These are phyloP conservation scores for Cucurbitaria berberidis DNA, from an alignment of 2,329 filamentous ascomycete genomes.

Conservation along the genomic window DNA sequence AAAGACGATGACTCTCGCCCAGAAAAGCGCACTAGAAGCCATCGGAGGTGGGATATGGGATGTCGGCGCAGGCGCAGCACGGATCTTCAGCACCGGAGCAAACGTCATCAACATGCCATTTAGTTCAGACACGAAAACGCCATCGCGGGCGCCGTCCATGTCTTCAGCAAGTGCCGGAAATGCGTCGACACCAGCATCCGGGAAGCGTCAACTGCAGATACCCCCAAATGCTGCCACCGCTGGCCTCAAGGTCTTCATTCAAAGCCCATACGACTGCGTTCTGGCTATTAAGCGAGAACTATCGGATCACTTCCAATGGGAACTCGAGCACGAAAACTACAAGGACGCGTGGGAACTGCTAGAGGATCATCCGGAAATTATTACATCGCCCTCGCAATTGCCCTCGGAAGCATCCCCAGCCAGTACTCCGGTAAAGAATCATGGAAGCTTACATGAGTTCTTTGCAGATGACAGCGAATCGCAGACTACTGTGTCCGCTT, in stretches of 20 bases:
- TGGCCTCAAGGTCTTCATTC: constrained; percentile 86
- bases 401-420: constrained; percentile 48
- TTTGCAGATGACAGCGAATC: constrained; percentile 71
- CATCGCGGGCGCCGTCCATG: constrained; percentile 34
- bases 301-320: constrained; percentile 83
- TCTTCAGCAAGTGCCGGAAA: constrained; percentile 45
- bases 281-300: constrained; percentile 86
- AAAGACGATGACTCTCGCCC: constrained; percentile 64
- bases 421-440: constrained; percentile 53
- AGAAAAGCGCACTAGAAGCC: constrained; percentile 76
- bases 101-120: constrained; percentile 66
- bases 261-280: constrained; percentile 97
- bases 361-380: constrained; percentile 81
- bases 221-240: constrained; percentile 60
- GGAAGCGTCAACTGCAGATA: constrained; percentile 36
- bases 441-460: constrained; percentile 65
- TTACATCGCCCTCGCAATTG: constrained; percentile 50
- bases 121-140: constrained; percentile 46
- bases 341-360: constrained; percentile 87
- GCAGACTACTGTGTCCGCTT: constrained; percentile 67
- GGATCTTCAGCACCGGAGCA: constrained; percentile 84
- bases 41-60: constrained; percentile 85
- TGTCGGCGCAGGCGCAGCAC: constrained; percentile 83
- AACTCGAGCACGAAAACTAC: constrained; percentile 81
- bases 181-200: constrained; percentile 22